Evolutionary conservation across 345 rosid genomes (phyloP).

Genomic region (Populus pruinosa): DNA sequence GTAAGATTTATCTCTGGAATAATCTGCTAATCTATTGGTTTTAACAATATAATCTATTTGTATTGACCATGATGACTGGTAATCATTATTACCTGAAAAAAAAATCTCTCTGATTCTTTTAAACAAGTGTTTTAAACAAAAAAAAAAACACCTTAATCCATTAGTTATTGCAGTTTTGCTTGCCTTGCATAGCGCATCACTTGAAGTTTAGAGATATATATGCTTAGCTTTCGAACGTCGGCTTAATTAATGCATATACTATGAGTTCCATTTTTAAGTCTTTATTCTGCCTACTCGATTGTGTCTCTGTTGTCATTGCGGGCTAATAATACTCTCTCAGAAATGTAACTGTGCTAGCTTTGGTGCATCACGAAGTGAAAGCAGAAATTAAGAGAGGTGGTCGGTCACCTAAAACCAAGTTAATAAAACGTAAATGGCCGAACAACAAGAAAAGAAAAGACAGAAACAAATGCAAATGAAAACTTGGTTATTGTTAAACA

Average conservation of each 20-base stretch:
- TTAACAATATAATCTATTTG: no score
- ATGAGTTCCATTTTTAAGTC: neutral
- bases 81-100: no score
- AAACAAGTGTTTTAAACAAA: no score
- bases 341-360: neutral
- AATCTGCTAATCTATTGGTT: no score
- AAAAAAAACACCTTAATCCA: no score
- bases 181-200: neutral
- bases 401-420: no score
- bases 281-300: neutral
- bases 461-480: neutral
- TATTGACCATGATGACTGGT: no score
- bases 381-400: no score
- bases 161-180: neutral
- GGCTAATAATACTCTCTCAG: neutral
- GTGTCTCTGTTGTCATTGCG: neutral
- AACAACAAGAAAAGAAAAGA: no score
- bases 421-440: no score
- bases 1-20: no score
- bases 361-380: neutral
- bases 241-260: neutral
- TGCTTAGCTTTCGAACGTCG: neutral
- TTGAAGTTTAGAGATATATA: neutral
- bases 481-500: neutral
- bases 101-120: no score